Evolutionary conservation across 805 yeast species (phyloP).

Genomic region (Trichomonascus vanleenenianus): DNA sequence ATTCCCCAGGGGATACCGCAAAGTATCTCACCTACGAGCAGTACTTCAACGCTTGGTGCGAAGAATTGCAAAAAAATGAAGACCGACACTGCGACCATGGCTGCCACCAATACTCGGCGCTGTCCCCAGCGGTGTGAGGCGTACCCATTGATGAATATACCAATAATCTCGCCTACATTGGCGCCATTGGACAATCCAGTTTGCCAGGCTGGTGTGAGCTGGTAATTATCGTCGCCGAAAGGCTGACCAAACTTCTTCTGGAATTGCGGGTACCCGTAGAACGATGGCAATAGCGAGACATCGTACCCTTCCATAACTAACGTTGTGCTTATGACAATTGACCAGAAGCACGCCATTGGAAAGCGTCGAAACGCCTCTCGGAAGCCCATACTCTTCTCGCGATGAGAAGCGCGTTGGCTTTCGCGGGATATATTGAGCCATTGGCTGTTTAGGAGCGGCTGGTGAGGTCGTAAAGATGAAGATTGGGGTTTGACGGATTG

Average conservation of each 20-base stretch:
- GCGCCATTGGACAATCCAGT: constrained; percentile 16
- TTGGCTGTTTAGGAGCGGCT: too few species aligned
- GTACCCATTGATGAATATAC: constrained; percentile 38
- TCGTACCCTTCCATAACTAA: too few species aligned
- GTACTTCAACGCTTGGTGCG: constrained; percentile 30
- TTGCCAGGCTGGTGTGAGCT: constrained; percentile 20
- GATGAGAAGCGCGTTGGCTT: too few species aligned
- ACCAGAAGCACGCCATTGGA: too few species aligned
- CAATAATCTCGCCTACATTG: constrained; percentile 36
- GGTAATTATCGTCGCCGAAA: constrained; percentile 19
- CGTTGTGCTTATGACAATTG: too few species aligned
- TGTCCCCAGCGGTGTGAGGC: constrained; percentile 40
- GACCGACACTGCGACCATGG: constrained; percentile 28
- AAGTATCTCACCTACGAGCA: constrained; percentile 32
- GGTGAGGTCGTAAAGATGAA: too few species aligned
- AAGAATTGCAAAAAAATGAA: constrained; percentile 41
- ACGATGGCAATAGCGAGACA: constrained; percentile 28
- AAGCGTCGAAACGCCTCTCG: too few species aligned
- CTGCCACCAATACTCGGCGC: constrained; percentile 33
- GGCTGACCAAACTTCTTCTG: constrained; percentile 26
- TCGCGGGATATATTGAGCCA: too few species aligned
- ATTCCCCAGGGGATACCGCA: constrained; percentile 44
- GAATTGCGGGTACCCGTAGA: constrained; percentile 41
- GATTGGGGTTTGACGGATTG: too few species aligned
- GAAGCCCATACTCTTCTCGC: too few species aligned